Evolutionary conservation across 768 basidiomycete species (phyloP).

Genomic region (Cystoderma amianthinum): DNA sequence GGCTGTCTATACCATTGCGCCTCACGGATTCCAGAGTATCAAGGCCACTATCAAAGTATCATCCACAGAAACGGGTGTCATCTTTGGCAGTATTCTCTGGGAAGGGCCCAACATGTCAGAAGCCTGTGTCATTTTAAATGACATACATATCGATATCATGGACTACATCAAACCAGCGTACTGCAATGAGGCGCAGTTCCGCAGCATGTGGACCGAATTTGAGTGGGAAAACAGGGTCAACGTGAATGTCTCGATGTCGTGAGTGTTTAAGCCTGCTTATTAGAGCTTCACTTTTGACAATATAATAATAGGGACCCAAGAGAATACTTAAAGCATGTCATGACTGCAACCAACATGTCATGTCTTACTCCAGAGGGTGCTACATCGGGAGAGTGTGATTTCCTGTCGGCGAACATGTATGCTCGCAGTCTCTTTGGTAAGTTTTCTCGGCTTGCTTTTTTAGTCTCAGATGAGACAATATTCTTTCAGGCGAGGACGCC

Average conservation of each 20-base stretch:
- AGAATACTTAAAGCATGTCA: conserved; percentile 88
- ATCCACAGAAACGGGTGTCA: conserved; percentile 97
- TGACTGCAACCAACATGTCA: conserved; percentile 97
- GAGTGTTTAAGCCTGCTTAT: conserved; percentile 22
- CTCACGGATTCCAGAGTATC: conserved; percentile 97
- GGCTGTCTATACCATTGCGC: conserved; percentile 85
- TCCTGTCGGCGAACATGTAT: conserved; percentile 95
- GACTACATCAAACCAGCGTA: conserved; percentile 96
- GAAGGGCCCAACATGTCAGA: conserved; percentile 85
- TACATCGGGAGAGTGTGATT: conserved; percentile 92
- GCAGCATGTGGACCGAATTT: conserved; percentile 99
- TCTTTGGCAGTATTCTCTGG: conserved; percentile 97
- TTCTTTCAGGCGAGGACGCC: conserved; percentile 81
- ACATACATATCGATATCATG: conserved; percentile 98
- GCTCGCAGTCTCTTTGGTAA: conserved; percentile 88
- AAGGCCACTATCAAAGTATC: conserved; percentile 99
- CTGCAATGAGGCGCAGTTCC: conserved; percentile 95
- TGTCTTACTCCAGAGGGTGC: conserved; percentile 95
- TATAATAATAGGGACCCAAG: conserved; percentile 59
- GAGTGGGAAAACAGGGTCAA: conserved; percentile 99
- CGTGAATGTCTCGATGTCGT: conserved; percentile 79
- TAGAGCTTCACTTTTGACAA: conserved; percentile 1
- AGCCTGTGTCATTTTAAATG: conserved; percentile 89
- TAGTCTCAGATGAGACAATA: background rate
- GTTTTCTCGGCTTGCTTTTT: background rate